These are phyloP conservation scores for Magnolia changhungtana DNA, from an alignment of 164 flowering plant species.

Conservation along the genomic window DNA sequence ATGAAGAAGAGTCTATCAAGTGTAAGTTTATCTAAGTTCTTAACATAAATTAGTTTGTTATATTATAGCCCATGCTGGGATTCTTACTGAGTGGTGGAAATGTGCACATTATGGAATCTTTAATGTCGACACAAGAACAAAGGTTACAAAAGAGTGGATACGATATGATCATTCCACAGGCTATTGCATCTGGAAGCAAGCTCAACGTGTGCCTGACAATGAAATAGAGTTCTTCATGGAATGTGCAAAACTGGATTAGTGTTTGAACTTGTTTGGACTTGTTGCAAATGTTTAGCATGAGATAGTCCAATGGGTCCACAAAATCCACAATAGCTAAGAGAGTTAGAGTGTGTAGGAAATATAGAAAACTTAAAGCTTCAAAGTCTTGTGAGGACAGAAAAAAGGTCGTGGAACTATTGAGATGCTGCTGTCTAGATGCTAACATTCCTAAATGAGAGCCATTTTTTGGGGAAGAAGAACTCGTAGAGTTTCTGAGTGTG, in stretches of 20 bases:
- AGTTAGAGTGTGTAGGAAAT: no score
- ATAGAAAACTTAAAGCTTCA: no score
- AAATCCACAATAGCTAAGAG: not conserved
- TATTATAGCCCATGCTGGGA: not conserved
- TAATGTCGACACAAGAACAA: no score
- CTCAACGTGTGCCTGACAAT: not conserved
- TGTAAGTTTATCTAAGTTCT: constrained; percentile 38
- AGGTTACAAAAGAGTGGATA: no score
- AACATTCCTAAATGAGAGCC: not conserved
- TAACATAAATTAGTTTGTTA: not conserved
- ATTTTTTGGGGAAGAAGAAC: not conserved
- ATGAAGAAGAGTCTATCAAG: constrained; percentile 56
- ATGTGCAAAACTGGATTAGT: no score
- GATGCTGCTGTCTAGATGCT: not conserved
- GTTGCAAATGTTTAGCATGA: not conserved
- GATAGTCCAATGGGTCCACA: not conserved
- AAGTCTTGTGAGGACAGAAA: no score
- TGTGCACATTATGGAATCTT: no score
- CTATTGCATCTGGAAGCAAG: not conserved
- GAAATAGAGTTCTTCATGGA: not conserved
- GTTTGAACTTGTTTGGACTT: not conserved
- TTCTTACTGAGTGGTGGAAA: no score
- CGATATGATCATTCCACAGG: not conserved
- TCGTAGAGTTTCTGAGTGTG: not conserved
- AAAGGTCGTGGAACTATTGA: no score